These are phyloP conservation scores for Psilocybe sp. DNA, from an alignment of 768 basidiomycete genomes.

Conservation along the genomic window DNA sequence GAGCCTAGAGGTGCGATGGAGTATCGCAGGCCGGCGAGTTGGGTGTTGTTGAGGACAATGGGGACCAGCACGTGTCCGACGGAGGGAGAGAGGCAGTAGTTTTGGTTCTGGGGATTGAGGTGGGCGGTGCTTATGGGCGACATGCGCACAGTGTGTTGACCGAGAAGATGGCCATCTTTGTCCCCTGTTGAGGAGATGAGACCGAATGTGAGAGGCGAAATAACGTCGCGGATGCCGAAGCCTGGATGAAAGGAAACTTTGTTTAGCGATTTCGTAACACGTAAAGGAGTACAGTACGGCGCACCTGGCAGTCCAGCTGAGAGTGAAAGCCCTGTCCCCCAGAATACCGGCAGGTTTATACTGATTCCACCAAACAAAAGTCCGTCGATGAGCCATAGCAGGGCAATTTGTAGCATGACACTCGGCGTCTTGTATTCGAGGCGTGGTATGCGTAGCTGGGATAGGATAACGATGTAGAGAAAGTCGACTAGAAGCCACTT, in stretches of 20 bases:
- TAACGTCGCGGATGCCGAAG: conserved; percentile 45
- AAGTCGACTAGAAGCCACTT: conserved; percentile 79
- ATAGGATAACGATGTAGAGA: conserved; percentile 53
- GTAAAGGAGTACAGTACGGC: neutral
- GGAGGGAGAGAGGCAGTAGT: conserved; percentile 67
- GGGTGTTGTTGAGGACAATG: conserved; percentile 87
- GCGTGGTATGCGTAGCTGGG: conserved; percentile 70
- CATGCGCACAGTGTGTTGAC: conserved; percentile 89
- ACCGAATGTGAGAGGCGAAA: conserved; percentile 51
- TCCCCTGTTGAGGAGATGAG: conserved; percentile 38
- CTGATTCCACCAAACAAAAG: conserved; percentile 71
- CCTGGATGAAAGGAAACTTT: conserved; percentile 39
- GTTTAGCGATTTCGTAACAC: conserved; percentile 11
- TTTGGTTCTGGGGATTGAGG: conserved; percentile 72
- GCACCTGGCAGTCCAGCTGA: conserved; percentile 20
- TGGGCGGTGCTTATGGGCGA: conserved; percentile 93
- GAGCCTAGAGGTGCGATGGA: conserved; percentile 64
- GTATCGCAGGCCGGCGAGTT: conserved; percentile 68
- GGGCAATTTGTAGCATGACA: conserved; percentile 58
- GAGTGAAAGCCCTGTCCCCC: conserved; percentile 19
- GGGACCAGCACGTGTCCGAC: conserved; percentile 67
- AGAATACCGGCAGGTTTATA: conserved; percentile 37
- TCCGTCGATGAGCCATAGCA: conserved; percentile 64
- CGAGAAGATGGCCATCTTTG: conserved; percentile 64
- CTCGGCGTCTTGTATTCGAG: conserved; percentile 65